phyloP scores from a whole-genome alignment of 2,329 filamentous ascomycete genomes.

The Penicillium sp. region DNA sequence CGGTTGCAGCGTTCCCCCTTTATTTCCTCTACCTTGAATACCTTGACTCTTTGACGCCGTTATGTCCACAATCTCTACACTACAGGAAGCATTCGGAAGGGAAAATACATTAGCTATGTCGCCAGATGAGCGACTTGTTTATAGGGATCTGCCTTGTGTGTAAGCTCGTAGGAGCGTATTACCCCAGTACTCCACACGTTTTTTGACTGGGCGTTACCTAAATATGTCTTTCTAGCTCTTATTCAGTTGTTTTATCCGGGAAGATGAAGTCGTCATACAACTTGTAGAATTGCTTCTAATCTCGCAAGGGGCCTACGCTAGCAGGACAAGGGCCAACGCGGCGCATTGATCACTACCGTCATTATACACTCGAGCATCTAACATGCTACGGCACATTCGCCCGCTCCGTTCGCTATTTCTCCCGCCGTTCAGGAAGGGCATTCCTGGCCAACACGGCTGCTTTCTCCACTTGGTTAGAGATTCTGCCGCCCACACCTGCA shows the following conservation, averaged over 20 bases:
- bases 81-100: conserved; percentile 20
- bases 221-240: neutral
- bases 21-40: conserved; percentile 8
- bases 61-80: conserved; percentile 21
- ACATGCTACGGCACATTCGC: conserved; percentile 4
- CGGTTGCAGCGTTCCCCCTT: neutral
- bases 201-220: neutral
- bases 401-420: neutral
- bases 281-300: neutral
- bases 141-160: neutral
- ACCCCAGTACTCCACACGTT: neutral
- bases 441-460: conserved; percentile 19
- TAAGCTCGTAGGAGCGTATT: neutral
- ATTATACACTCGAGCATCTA: neutral
- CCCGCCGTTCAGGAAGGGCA: neutral
- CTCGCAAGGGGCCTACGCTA: neutral
- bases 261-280: neutral
- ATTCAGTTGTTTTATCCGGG: neutral
- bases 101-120: conserved; percentile 23
- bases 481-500: conserved; percentile 11
- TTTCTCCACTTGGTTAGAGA: conserved; percentile 24
- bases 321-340: neutral
- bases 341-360: neutral
- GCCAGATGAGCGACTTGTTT: conserved; percentile 11
- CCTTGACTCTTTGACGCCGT: conserved; percentile 25